Base-by-base conservation (phyloP, 164 flowering plant genomes). In the Magnolia kwangsiensis region DNA sequence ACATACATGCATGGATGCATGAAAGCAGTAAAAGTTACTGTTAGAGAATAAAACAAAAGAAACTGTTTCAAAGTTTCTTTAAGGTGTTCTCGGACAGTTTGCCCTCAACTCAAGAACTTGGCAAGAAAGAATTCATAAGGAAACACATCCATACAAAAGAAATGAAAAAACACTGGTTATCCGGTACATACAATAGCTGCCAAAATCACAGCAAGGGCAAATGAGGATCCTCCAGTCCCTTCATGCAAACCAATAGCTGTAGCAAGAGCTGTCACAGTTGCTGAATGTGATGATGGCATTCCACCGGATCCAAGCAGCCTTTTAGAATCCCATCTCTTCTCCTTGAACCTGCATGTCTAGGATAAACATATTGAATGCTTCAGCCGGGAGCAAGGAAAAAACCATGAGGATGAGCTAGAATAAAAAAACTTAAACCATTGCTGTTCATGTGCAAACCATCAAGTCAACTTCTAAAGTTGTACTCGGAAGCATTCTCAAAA, bases 201-300 rank as follows among this genome's bases (percentile, higher is more conserved):
- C 79, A 95, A 77, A 75, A 91, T 91, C 66, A 90, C 81, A 2
- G 96, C 91, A 69, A 90, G 81, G 37, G 96, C 92, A 87, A 95
- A 91, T 37, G 86, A 76, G 8, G 97, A 78, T 27, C 83, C 82
- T 51, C 87, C 88, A 27, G 83, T 67, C 74, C 97, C 95, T 63
- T 91, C 95, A 79, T 88, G 87, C 19, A 92, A 79, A 24, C 93
- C 95, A 70, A 95, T 85, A 24, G 98, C 89, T 8, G 75, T 86
- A 2, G 96, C 93, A 72, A 95, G 90, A 72, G 97, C 94, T 24
- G 89, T 86, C 71, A 93, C 97, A 14, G 95, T 90, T 3, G 97
- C 89, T 8, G 97, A 91, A 89, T 92, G 97, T 59, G 97, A 89
- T 9, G 96, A 95, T 14, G 98, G 98, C 97, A 92, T 95, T 80